Percentiles rank a stretch among this genome's conserved stretches.
These are phyloP conservation scores for Epichloe uncinata DNA, from an alignment of 2,329 filamentous ascomycete species.

Conservation along the genomic window DNA sequence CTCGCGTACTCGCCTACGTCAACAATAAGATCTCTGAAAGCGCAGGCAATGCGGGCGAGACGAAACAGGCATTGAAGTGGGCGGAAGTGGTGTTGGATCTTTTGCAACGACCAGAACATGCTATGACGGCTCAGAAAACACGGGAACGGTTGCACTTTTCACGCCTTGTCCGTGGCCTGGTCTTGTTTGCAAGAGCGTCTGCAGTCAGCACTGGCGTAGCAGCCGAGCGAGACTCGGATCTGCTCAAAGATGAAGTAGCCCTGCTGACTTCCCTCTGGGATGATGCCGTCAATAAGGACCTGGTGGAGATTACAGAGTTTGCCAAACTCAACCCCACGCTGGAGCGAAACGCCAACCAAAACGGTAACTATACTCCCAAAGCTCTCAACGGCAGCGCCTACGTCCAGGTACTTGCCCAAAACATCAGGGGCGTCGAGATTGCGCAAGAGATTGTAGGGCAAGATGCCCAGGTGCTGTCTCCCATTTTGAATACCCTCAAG, in stretches of 20 bases:
- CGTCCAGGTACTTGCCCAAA: slow-evolving; percentile 16
- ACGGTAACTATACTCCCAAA: slow-evolving; percentile 2
- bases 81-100: slow-evolving; percentile 35
- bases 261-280: slow-evolving; percentile 17
- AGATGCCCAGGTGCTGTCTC: slow-evolving; percentile 19
- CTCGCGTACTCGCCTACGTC: slow-evolving; percentile 15
- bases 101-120: slow-evolving; percentile 33
- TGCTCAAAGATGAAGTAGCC: slow-evolving; percentile 17
- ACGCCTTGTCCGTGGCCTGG: slow-evolving; percentile 17
- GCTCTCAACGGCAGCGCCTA: slow-evolving; percentile 15
- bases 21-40: slow-evolving; percentile 26
- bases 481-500: slow-evolving; percentile 25
- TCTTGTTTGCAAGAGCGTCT: slow-evolving; percentile 17
- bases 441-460: slow-evolving; percentile 28
- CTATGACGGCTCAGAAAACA: slow-evolving; percentile 7
- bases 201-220: slow-evolving; percentile 12
- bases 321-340: slow-evolving; percentile 11
- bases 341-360: slow-evolving; percentile 5
- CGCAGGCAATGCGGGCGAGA: slow-evolving; percentile 21
- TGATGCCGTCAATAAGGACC: slow-evolving; percentile 8
- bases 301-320: slow-evolving; percentile 13
- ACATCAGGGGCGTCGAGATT: slow-evolving; percentile 29
- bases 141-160: slow-evolving; percentile 14
- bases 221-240: slow-evolving; percentile 12
- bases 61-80: slow-evolving; percentile 30